Percentiles rank a stretch among this genome's conserved stretches.
These are phyloP conservation scores for Aspergillus alliaceus DNA, from an alignment of 2,329 filamentous ascomycete genomes.

Conservation along the genomic window DNA sequence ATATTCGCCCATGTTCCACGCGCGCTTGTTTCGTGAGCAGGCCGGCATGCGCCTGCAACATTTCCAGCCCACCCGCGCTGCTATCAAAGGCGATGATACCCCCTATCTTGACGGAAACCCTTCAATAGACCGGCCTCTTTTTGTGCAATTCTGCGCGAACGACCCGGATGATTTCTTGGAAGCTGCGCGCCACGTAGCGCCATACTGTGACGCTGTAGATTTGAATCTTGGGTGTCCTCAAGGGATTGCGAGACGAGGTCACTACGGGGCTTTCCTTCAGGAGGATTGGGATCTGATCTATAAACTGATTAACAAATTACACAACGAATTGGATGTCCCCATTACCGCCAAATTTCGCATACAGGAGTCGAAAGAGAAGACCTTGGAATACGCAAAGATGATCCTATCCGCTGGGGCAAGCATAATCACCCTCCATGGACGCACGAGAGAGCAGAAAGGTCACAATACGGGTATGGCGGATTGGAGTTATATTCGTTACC, in stretches of 20 bases:
- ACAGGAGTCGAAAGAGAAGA: constrained; percentile 81
- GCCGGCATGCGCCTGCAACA: constrained; percentile 74
- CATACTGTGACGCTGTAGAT: constrained; percentile 92
- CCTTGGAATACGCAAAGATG: constrained; percentile 83
- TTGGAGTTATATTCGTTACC: constrained; percentile 79
- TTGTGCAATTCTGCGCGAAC: constrained; percentile 86
- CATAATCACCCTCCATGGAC: constrained; percentile 88
- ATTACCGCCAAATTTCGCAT: constrained; percentile 95
- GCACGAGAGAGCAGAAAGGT: constrained; percentile 88
- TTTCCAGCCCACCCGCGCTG: constrained; percentile 67
- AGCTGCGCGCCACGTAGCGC: constrained; percentile 75
- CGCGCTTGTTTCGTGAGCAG: constrained; percentile 78
- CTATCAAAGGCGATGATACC: constrained; percentile 30
- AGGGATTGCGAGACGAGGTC: constrained; percentile 85
- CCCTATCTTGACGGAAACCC: constrained; percentile 84
- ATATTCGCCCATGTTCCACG: constrained; percentile 96
- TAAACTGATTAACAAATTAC: constrained; percentile 78
- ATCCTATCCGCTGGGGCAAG: constrained; percentile 86
- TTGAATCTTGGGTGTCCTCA: constrained; percentile 95
- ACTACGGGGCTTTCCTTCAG: constrained; percentile 92
- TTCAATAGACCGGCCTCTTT: constrained; percentile 77
- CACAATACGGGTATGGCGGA: constrained; percentile 92
- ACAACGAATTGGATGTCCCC: constrained; percentile 74
- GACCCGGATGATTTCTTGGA: constrained; percentile 49
- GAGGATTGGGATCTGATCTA: constrained; percentile 85